Evolutionary conservation across 2,329 filamentous ascomycete genomes (phyloP).

Genomic region (Fusarium sp.): DNA sequence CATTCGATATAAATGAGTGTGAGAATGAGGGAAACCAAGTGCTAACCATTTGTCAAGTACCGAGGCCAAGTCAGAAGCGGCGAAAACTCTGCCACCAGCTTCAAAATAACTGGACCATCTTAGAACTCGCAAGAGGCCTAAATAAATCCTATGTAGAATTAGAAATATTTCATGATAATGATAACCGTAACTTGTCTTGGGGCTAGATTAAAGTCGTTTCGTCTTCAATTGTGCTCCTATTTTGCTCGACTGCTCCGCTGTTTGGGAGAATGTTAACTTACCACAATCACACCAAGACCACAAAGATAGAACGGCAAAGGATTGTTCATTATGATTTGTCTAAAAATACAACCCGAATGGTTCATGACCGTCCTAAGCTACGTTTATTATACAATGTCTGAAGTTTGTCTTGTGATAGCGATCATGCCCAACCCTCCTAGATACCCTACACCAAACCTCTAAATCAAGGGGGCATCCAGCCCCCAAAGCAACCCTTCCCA

Average conservation of each 20-base stretch:
- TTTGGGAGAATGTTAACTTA: neutral
- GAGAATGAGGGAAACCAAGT: too few relatives aligned
- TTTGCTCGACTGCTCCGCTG: neutral
- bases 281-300: neutral
- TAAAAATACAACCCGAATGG: neutral
- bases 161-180: neutral
- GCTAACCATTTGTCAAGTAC: constrained; percentile 13
- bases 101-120: constrained; percentile 13
- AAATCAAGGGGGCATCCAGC: constrained; percentile 48
- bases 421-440: neutral
- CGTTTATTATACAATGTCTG: neutral
- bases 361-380: neutral
- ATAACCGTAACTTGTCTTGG: neutral
- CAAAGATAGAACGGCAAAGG: too few relatives aligned
- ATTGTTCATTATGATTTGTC: neutral
- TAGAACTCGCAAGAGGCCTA: neutral
- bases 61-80: constrained; percentile 14
- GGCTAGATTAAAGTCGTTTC: neutral
- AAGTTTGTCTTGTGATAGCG: neutral
- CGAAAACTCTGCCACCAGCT: constrained; percentile 19
- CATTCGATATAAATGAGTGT: too few relatives aligned
- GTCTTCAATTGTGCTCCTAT: neutral
- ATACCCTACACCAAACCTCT: neutral
- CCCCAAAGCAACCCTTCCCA: constrained; percentile 50
- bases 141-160: neutral